A percentile compares a stretch with the other conserved stretches of the same genome.
Evolutionary conservation across 2,329 filamentous ascomycete genomes (phyloP).

Genomic region (Hirsutella minnesotensis): DNA sequence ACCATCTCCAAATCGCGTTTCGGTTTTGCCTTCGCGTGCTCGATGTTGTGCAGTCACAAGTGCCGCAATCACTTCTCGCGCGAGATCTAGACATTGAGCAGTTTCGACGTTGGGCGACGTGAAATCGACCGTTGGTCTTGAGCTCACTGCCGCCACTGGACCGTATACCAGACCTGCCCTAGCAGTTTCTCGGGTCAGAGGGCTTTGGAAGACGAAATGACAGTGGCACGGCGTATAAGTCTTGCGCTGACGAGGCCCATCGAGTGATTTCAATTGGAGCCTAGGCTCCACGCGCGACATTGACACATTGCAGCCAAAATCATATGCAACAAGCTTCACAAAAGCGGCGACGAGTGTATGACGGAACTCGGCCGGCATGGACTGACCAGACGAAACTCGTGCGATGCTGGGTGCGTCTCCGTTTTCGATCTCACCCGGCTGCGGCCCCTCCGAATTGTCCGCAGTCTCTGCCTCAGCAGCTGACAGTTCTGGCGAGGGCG

Average conservation of each 20-base stretch:
- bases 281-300: conserved; percentile 46
- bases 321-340: conserved; percentile 52
- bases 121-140: conserved; percentile 43
- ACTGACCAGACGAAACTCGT: conserved; percentile 37
- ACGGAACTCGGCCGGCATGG: conserved; percentile 47
- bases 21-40: conserved; percentile 41
- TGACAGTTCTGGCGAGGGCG: conserved; percentile 19
- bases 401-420: conserved; percentile 5
- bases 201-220: conserved; percentile 48
- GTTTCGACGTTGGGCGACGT: conserved; percentile 26
- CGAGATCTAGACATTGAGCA: conserved; percentile 51
- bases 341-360: conserved; percentile 47
- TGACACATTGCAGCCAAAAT: conserved; percentile 51
- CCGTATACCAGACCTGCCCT: conserved; percentile 49
- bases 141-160: conserved; percentile 47
- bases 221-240: conserved; percentile 48
- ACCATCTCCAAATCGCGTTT: conserved; percentile 44
- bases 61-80: conserved; percentile 47
- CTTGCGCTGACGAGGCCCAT: conserved; percentile 20
- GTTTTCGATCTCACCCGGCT: conserved; percentile 4
- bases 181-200: conserved; percentile 46
- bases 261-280: conserved; percentile 36
- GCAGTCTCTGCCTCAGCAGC: conserved; percentile 11
- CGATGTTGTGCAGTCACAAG: conserved; percentile 54
- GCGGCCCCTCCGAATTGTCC: conserved; percentile 1